Evolutionary conservation across 768 basidiomycete genomes (phyloP), one percentile per base, ranked within the genome.

Genomic region (Naganishia vishniacii): DNA sequence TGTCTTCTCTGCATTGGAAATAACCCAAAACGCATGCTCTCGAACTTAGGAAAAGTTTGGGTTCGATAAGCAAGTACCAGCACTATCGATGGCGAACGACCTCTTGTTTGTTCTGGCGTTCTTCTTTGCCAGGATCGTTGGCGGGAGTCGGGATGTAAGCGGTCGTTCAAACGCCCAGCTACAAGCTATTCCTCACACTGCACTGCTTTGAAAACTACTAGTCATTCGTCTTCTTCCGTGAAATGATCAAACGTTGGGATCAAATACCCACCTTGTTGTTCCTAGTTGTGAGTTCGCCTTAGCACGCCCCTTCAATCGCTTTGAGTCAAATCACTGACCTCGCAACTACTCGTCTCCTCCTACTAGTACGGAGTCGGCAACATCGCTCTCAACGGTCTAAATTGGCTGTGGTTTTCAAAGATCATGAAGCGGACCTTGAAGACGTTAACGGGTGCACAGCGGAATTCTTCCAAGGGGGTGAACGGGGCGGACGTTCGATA

Each of bases 31-130:
- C 37, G 20, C 41, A 26, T 15, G 4, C 31, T 37, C 61, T 29
- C 44, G 4, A 9, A 3, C 42, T 34, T 34, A 72, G 72, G 74
- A 73, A 61, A 75, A 75, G 49, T 63, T 70, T 0, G 70, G 69
- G 2, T 73, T 91, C 66, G 88, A 90, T 75, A 89, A 90, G 75
- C 85, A 82, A 16, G 83, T 84, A 48, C 84, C 83, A 28, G 83
- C 70, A 1, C 71, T 85, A 31, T 88, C 90, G 72, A 77, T 87
- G 25, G 71, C 87, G 53, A 93, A 92, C 71, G 89, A 89, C 15
- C 64, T 85, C 48, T 73, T 82, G 63, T 81, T 94, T 40, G 79
- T 90, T 41, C 65, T 76, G 31, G 80, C 84, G 5, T 94, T 92
- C 79, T 85, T 88, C 73, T 78, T 80, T 45, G 83, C 86, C 15